A percentile compares a stretch with the other conserved stretches of the same genome.
These are phyloP conservation scores for Kluyveromyces marxianus DNA, from an alignment of 1,139 yeast genomes.

Conservation along the genomic window DNA sequence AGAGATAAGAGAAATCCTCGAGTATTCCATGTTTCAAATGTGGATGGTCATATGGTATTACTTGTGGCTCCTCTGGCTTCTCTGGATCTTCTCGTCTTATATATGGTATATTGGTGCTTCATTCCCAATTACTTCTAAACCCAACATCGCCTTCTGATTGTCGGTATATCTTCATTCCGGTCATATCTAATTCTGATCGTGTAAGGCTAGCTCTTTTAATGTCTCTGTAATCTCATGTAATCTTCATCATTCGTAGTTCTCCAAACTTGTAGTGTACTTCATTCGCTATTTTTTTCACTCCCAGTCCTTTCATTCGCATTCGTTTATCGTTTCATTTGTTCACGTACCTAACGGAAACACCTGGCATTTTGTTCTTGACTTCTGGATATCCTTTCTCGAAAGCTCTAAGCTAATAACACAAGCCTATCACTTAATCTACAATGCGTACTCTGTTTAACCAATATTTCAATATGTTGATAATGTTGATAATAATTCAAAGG, in stretches of 20 bases:
- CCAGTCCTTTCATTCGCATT: neutral
- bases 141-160: no score
- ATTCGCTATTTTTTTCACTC: neutral
- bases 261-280: neutral
- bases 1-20: no score
- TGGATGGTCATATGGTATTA: no score
- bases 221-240: no score
- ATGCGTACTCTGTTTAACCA: no score
- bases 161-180: neutral
- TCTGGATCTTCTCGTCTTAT: no score
- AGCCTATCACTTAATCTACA: neutral
- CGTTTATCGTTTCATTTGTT: slow-evolving; percentile 1
- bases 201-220: no score
- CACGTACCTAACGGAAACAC: slow-evolving; percentile 97
- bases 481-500: neutral
- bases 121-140: no score
- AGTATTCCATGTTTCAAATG: no score
- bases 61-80: no score
- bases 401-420: slow-evolving; percentile 14
- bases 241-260: neutral
- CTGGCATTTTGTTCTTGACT: slow-evolving; percentile 65
- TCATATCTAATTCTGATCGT: neutral
- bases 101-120: no score
- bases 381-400: slow-evolving; percentile 14
- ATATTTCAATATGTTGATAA: neutral